Evolutionary conservation across 1,284 basidiomycete species (phyloP), one percentile per base, ranked within the genome.

Genomic region (Rhizoctonia solani): DNA sequence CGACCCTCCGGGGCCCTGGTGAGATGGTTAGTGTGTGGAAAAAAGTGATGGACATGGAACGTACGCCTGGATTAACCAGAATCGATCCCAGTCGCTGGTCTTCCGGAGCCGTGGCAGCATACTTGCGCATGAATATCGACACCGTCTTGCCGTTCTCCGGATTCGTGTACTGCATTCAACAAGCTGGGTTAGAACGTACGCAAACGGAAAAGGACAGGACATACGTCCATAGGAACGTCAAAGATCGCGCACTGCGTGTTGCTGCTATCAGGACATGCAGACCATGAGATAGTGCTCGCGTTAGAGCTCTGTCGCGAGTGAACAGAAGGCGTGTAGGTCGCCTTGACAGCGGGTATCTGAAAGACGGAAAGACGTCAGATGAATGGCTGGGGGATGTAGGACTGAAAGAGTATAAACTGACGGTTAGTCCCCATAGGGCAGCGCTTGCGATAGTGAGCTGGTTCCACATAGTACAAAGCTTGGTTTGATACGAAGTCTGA

Each of bases 121-220:
- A 50, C 61, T 70, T 73, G n/a, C 72, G 68, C 0, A 75, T 67
- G 0, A 73, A 73, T 44, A 75, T 71, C 4, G 70, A 69, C 39
- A 74, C 70, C 1, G 58, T 67, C 13, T 63, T 50, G n/a, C 42
- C 37, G 8, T 49, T 37, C 2, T 39, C 2, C 1, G 46, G 66
- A 37, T 68, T 39, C 14, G 56, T 30, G 46, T 69, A 42, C 16
- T 52, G 29, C 21, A 30, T 37, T n/a, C 39, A 21, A 21, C 9
- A n/a, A n/a, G n/a, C n/a, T n/a, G n/a, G 37, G 37, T 39, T 8
- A 8, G 8, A 39, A 16, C 16, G 37, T 39, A 16, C 16, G 8
- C 9, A 8, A 39, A 8, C 16, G 16, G 37, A 16, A 39, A 8
- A 8, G 37, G 37, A 16, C 8, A 8, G 16, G 37, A 46, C 63